A percentile compares a stretch with the other conserved stretches of the same genome.
Conservation (phyloP, 2,329 filamentous ascomycete species). For the Penicillium sp. region DNA sequence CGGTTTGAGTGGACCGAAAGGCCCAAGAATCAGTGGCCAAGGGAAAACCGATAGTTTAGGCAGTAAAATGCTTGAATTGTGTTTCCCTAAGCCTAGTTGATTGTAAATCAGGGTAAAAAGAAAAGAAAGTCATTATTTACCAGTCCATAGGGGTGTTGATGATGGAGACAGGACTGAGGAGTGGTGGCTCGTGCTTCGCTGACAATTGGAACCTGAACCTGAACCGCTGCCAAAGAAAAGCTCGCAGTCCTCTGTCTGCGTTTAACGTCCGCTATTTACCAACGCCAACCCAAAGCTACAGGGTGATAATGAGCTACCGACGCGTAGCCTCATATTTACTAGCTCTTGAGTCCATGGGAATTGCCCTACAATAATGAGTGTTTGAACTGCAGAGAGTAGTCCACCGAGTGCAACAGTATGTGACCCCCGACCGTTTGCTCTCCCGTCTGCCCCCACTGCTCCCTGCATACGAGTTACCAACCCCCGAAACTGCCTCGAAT, state of each 20-base stretch:
- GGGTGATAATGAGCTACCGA: conserved; percentile 31
- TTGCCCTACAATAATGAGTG: conserved; percentile 27
- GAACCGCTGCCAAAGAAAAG: conserved; percentile 14
- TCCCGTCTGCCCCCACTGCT: conserved; percentile 13
- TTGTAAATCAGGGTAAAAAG: not conserved
- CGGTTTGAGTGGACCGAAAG: not conserved
- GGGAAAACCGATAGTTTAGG: not conserved
- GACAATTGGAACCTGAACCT: conserved; percentile 6
- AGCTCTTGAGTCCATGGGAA: conserved; percentile 23
- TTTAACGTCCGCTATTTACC: conserved; percentile 6
- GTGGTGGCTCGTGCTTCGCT: conserved; percentile 14
- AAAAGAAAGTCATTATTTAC: not conserved
- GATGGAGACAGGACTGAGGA: not conserved
- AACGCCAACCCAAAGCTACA: conserved; percentile 16
- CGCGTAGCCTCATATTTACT: conserved; percentile 18
- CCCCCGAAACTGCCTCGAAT: conserved; percentile 2
- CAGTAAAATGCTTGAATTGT: not conserved
- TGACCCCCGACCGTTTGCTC: conserved; percentile 19
- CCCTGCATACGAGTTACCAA: conserved; percentile 10
- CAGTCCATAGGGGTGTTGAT: not conserved
- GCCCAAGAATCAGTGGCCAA: not conserved
- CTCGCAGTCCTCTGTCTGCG: not conserved
- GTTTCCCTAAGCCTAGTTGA: not conserved
- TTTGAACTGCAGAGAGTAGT: conserved; percentile 22
- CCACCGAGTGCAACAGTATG: conserved; percentile 26